Evolutionary conservation across 305 asterid genomes (phyloP).

Genomic region (Fraxinus angustifolia): DNA sequence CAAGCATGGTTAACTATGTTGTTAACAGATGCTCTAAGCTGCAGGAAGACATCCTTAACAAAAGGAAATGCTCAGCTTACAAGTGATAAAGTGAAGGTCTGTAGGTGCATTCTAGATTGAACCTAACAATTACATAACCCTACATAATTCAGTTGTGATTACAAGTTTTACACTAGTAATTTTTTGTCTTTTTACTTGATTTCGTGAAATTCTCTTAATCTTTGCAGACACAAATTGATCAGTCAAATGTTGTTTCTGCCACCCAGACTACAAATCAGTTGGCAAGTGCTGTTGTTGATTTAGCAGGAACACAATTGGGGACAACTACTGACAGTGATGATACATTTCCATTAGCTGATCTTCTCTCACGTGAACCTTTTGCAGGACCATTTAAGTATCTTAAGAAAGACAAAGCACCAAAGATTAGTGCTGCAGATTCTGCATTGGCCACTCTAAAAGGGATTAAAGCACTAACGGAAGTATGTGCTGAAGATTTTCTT

Average conservation of each 20-base stretch:
- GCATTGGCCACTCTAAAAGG: slow-evolving; percentile 89
- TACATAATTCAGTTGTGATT: slow-evolving; percentile 14
- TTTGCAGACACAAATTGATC: slow-evolving; percentile 90
- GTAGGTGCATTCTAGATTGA: slow-evolving; percentile 21
- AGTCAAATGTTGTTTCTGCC: slow-evolving; percentile 71
- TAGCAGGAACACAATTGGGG: slow-evolving; percentile 80
- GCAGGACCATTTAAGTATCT: slow-evolving; percentile 62
- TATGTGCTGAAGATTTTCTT: slow-evolving; percentile 71
- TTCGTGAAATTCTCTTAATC: slow-evolving; percentile 19
- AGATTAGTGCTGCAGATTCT: slow-evolving; percentile 84
- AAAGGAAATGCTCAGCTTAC: slow-evolving; percentile 56
- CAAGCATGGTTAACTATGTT: slow-evolving; percentile 93
- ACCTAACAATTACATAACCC: not conserved
- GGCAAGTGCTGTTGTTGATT: slow-evolving; percentile 79
- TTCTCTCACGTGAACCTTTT: slow-evolving; percentile 85
- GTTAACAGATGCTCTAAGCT: slow-evolving; percentile 59
- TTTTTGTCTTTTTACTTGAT: slow-evolving; percentile 5
- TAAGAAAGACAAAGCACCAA: slow-evolving; percentile 69
- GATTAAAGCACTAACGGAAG: slow-evolving; percentile 85
- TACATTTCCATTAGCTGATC: slow-evolving; percentile 67
- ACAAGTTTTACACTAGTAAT: slow-evolving; percentile 3
- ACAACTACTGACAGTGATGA: slow-evolving; percentile 58
- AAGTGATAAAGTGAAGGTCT: slow-evolving; percentile 82
- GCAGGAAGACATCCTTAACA: slow-evolving; percentile 51
- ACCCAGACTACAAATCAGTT: slow-evolving; percentile 73